Conservation (phyloP, 345 rosid genomes). For the Clarkia xantiana region DNA sequence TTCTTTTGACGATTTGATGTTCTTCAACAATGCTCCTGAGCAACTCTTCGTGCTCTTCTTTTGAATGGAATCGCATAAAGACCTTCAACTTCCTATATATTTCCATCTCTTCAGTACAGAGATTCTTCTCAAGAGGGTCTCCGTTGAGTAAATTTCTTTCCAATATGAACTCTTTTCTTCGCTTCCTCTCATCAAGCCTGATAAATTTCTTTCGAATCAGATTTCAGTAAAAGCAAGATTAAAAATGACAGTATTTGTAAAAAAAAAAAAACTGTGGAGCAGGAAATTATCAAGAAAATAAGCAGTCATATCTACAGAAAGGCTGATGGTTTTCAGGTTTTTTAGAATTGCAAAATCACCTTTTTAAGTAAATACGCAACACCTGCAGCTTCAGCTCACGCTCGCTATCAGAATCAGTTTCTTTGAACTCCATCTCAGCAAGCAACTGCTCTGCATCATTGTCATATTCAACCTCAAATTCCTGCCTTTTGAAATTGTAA, state of each 20-base stretch:
- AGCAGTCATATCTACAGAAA: no score
- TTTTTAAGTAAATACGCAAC: slow-evolving; percentile 65
- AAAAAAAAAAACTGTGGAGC: no score
- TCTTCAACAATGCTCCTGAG: slow-evolving; percentile 57
- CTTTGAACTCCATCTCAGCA: slow-evolving; percentile 92
- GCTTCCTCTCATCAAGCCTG: slow-evolving; percentile 97
- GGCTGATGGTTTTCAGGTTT: no score
- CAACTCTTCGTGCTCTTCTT: slow-evolving; percentile 73
- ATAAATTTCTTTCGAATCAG: slow-evolving; percentile 9
- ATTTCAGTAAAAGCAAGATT: not conserved
- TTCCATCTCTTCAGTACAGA: slow-evolving; percentile 55
- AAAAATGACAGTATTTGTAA: no score
- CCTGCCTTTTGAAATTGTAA: slow-evolving; percentile 81
- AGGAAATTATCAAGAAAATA: no score
- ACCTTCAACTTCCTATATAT: slow-evolving; percentile 60
- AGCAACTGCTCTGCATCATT: slow-evolving; percentile 89
- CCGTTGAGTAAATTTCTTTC: slow-evolving; percentile 73
- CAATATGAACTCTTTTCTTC: slow-evolving; percentile 75
- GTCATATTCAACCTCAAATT: slow-evolving; percentile 90
- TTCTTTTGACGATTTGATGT: slow-evolving; percentile 53
- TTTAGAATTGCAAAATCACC: slow-evolving; percentile 20
- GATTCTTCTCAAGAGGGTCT: slow-evolving; percentile 55
- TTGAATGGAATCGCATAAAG: slow-evolving; percentile 69
- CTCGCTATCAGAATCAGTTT: slow-evolving; percentile 62
- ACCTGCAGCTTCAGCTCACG: slow-evolving; percentile 66